Conservation (phyloP, 495 filamentous ascomycete genomes). For the Penicillium arizonense region DNA sequence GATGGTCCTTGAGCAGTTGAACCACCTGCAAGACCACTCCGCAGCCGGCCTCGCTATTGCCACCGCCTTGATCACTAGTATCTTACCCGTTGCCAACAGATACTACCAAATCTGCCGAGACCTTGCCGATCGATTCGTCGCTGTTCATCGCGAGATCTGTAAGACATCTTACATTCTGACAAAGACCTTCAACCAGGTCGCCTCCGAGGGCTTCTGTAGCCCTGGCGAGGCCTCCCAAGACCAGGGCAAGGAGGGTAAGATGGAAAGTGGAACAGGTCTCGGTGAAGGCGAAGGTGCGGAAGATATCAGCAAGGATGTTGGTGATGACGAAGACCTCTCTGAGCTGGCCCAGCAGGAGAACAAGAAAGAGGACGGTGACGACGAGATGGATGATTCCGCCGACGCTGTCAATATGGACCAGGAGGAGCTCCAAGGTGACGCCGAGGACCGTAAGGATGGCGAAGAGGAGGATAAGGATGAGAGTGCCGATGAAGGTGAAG, state of each 20-base stretch:
- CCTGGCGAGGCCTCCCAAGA: conserved; percentile 75
- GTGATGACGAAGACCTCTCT: conserved; percentile 87
- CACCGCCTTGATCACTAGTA: conserved; percentile 60
- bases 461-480: conserved; percentile 62
- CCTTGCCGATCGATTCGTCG: conserved; percentile 49
- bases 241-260: conserved; percentile 64
- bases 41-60: conserved; percentile 42
- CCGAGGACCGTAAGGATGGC: conserved; percentile 53
- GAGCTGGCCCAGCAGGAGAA: conserved; percentile 83
- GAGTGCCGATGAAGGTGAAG: conserved; percentile 52
- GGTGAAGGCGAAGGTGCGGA: conserved; percentile 93
- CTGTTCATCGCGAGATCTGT: conserved; percentile 65
- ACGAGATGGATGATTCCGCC: conserved; percentile 66
- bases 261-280: conserved; percentile 93
- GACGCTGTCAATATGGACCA: conserved; percentile 96
- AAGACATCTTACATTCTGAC: conserved; percentile 72
- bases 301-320: conserved; percentile 95
- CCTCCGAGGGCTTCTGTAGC: conserved; percentile 84
- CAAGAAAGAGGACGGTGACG: conserved; percentile 58
- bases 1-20: conserved; percentile 47
- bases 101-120: conserved; percentile 61
- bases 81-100: conserved; percentile 72
- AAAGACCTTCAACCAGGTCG: conserved; percentile 71
- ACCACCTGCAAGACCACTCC: conserved; percentile 46
- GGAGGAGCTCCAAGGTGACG: conserved; percentile 63